Evolutionary conservation across 2,329 filamentous ascomycete species (phyloP).

Genomic region (Anthostomella pinea): DNA sequence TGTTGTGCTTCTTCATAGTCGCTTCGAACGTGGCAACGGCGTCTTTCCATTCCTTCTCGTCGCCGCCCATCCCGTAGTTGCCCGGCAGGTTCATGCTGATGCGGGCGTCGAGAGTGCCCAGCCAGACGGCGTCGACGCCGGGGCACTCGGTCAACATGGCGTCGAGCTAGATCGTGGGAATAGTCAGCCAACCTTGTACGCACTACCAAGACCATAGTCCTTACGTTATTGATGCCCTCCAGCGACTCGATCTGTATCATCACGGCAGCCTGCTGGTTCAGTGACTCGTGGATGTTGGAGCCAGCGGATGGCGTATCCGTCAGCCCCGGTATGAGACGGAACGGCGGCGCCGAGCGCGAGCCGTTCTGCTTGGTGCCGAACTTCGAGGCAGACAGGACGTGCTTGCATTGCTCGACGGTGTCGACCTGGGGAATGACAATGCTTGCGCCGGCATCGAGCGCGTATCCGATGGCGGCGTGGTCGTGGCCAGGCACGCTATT

Average conservation of each 20-base stretch:
- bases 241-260: slow-evolving; percentile 47
- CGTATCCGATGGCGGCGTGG: slow-evolving; percentile 45
- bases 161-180: too few relatives aligned
- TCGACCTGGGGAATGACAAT: slow-evolving; percentile 47
- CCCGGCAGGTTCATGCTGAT: slow-evolving; percentile 42
- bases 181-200: too few relatives aligned
- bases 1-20: slow-evolving; percentile 45
- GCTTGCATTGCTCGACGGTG: slow-evolving; percentile 44
- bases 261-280: slow-evolving; percentile 46
- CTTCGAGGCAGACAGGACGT: slow-evolving; percentile 42
- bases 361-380: slow-evolving; percentile 40
- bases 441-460: slow-evolving; percentile 47
- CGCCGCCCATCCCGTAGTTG: slow-evolving; percentile 30
- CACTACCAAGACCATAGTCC: too few relatives aligned
- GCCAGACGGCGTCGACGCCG: slow-evolving; percentile 47
- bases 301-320: slow-evolving; percentile 36
- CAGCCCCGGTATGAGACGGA: slow-evolving; percentile 38
- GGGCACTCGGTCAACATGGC: slow-evolving; percentile 44
- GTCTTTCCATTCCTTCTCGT: slow-evolving; percentile 41
- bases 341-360: slow-evolving; percentile 45
- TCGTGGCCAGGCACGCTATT: slow-evolving; percentile 42
- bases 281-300: slow-evolving; percentile 35
- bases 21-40: slow-evolving; percentile 36
- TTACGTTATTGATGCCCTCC: slow-evolving; percentile 42
- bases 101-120: slow-evolving; percentile 42